Conservation (phyloP, 495 filamentous ascomycete genomes). For the Thermothielavioides terrestris region DNA sequence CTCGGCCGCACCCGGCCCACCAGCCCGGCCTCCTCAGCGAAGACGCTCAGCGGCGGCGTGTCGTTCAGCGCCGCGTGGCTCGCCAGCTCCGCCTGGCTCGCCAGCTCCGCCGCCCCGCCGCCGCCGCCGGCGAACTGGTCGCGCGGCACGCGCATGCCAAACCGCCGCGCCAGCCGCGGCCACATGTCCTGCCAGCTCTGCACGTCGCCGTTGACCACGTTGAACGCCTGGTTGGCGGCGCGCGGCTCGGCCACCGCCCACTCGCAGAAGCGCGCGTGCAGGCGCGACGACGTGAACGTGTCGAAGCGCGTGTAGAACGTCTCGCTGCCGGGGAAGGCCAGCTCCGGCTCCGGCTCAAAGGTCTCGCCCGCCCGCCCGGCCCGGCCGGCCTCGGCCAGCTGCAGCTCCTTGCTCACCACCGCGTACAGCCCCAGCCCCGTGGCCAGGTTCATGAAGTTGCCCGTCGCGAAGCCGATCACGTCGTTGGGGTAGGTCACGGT, state of each 20-base stretch:
- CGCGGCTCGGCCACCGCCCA: slow-evolving; percentile 41
- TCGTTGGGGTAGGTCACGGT: slow-evolving; percentile 48
- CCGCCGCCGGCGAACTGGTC: slow-evolving; percentile 37
- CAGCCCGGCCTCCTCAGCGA: slow-evolving; percentile 35
- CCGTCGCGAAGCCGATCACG: slow-evolving; percentile 39
- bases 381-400: no score
- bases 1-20: slow-evolving; percentile 21
- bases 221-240: slow-evolving; percentile 46
- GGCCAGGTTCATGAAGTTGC: slow-evolving; percentile 52
- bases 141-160: slow-evolving; percentile 36
- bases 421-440: slow-evolving; percentile 43
- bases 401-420: slow-evolving; percentile 41
- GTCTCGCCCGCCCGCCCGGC: slow-evolving; percentile 17
- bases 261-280: slow-evolving; percentile 46
- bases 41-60: slow-evolving; percentile 35
- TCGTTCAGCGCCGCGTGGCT: slow-evolving; percentile 21
- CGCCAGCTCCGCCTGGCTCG: slow-evolving; percentile 8
- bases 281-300: slow-evolving; percentile 40
- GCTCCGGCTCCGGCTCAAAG: slow-evolving; percentile 14
- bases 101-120: slow-evolving; percentile 11
- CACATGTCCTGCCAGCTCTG: slow-evolving; percentile 49
- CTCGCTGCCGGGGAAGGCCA: slow-evolving; percentile 42
- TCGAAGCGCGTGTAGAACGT: slow-evolving; percentile 44
- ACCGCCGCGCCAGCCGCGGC: slow-evolving; percentile 42
- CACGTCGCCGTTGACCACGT: slow-evolving; percentile 47